Base-by-base conservation (phyloP, 2,329 filamentous ascomycete genomes). In the Fusarium acutatum region DNA sequence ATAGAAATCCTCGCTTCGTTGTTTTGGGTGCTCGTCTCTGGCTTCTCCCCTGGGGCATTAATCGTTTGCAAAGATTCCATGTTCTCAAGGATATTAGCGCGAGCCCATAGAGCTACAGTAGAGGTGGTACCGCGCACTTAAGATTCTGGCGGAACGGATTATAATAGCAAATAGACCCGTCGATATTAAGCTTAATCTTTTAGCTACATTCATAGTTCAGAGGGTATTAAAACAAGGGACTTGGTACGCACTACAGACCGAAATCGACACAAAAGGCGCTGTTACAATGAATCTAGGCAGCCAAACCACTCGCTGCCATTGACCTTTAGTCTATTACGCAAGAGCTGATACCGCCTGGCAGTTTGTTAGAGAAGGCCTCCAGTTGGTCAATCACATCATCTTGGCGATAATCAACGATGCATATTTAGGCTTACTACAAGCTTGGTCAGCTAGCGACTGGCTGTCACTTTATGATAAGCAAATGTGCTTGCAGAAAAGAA, bases 1-100 rank as follows among this genome's bases (percentile, higher is more conserved):
- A 20, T 4, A 9, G 15, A 5, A 20, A 41, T 11, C 7, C 15
- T 54, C n/a, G 11, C 30, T 20, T 35, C n/a, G 5, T 44, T 26
- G 17, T 6, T 13, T 9, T 20, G 11, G 5, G 2, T 4, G 17
- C 17, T 8, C 0, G 1, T 20, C 8, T 14, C 24, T 26, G 4
- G 41, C 7, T 26, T 18, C 24, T 26, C 0, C 3, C 0, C 17
- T 4, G 12, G 1, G 12, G n/a, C n/a, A n/a, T 2, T 17, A 17
- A 9, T 14, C 4, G 7, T 13, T 7, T 14, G 24, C 4, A 20
- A 20, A 4, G 24, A 20, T 0, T 44, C 18, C 43, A 44, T 26
- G 5, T 26, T 26, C 3, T 44, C 18, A 7, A 18, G 5, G 17
- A 13, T 26, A 4, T 34, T 7, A 50, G 17, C 11, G 6, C 2